Percentiles rank a stretch among this genome's conserved stretches.
Evolutionary conservation across 805 yeast species (phyloP).

Genomic region (Sugiyamaella smithiae): DNA sequence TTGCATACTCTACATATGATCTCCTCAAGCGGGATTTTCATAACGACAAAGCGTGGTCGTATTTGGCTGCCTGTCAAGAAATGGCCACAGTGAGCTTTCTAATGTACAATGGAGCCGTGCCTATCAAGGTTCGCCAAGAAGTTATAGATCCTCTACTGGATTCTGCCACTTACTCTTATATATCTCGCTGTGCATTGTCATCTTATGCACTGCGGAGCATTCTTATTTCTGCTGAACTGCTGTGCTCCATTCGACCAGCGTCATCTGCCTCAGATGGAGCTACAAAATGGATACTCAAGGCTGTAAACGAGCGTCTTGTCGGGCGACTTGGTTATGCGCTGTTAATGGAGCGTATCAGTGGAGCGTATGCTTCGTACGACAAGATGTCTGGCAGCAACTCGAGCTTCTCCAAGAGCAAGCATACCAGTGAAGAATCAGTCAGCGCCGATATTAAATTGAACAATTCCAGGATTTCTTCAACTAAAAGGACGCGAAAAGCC

Average conservation of each 20-base stretch:
- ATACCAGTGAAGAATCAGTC: background rate
- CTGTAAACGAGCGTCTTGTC: constrained; percentile 39
- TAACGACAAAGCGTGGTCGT: constrained; percentile 74
- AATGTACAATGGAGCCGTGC: constrained; percentile 42
- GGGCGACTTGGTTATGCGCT: constrained; percentile 47
- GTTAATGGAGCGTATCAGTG: constrained; percentile 52
- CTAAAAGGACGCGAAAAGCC: constrained; percentile 67
- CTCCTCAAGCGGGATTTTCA: constrained; percentile 72
- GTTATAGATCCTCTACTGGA: constrained; percentile 62
- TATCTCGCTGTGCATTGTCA: constrained; percentile 66
- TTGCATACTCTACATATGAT: constrained; percentile 82
- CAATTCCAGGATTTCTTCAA: constrained; percentile 41
- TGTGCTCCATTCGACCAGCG: constrained; percentile 42
- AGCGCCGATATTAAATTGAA: background rate
- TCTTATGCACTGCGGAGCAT: constrained; percentile 69
- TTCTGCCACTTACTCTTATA: constrained; percentile 68
- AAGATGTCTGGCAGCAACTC: constrained; percentile 29
- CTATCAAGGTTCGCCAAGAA: constrained; percentile 50
- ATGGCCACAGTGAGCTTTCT: constrained; percentile 75
- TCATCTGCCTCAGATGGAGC: constrained; percentile 45
- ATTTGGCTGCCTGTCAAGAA: constrained; percentile 83
- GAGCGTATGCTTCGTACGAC: constrained; percentile 43
- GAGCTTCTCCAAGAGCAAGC: constrained; percentile 21
- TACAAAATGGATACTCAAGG: constrained; percentile 46
- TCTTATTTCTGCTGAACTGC: constrained; percentile 67